Evolutionary conservation across 2,329 filamentous ascomycete species (phyloP).

Genomic region (Colletotrichum lentis): DNA sequence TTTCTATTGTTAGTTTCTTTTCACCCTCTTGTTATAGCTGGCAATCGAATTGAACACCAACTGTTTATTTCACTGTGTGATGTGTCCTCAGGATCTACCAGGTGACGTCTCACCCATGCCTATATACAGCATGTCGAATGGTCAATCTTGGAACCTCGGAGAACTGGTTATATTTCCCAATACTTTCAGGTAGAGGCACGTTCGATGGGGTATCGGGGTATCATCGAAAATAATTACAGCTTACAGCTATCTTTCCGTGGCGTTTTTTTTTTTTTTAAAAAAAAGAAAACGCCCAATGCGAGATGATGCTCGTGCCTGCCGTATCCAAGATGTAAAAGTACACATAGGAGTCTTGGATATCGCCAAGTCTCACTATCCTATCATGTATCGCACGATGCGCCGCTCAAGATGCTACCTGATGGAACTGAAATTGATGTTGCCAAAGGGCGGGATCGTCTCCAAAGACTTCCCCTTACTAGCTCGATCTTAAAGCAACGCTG

Average conservation of each 20-base stretch:
- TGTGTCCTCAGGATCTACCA: background rate
- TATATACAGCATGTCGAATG: background rate
- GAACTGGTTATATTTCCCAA: background rate
- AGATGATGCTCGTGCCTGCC: background rate
- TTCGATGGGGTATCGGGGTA: constrained; percentile 35
- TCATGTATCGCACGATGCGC: background rate
- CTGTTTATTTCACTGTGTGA: background rate
- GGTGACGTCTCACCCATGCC: too few relatives aligned
- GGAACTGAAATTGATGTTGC: background rate
- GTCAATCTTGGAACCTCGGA: background rate
- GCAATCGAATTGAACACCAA: background rate
- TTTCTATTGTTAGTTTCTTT: background rate
- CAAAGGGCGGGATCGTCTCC: background rate
- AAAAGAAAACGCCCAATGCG: background rate
- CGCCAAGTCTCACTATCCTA: constrained; percentile 3
- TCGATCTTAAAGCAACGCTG: background rate
- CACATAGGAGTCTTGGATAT: background rate
- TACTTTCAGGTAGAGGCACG: constrained; percentile 5
- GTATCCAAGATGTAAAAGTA: constrained; percentile 34
- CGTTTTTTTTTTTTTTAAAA: too few relatives aligned
- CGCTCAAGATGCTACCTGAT: background rate
- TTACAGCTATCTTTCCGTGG: background rate
- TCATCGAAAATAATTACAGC: constrained; percentile 29
- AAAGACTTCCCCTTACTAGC: background rate
- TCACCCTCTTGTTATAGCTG: background rate